phyloP scores from a whole-genome alignment of 2,329 filamentous ascomycete species.

The Xylaria sp. region DNA sequence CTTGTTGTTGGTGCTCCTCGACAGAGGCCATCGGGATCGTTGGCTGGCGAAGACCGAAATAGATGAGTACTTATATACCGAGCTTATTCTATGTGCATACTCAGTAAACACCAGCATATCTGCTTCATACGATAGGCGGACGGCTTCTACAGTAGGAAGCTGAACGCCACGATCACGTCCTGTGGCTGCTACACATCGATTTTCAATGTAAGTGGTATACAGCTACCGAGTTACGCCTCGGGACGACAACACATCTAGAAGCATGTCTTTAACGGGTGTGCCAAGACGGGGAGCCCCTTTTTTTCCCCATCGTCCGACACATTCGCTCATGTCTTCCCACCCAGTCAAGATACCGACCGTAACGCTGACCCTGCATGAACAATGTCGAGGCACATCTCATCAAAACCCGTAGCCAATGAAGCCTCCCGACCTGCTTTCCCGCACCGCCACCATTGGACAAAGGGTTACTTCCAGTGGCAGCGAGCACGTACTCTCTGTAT shows the following conservation, averaged over 20 bases:
- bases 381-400: slow-evolving; percentile 39
- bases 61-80: not conserved
- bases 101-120: not conserved
- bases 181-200: not conserved
- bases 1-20: slow-evolving; percentile 3
- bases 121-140: not conserved
- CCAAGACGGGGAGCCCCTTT: slow-evolving; percentile 34
- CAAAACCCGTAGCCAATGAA: slow-evolving; percentile 37
- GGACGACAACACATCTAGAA: slow-evolving; percentile 17
- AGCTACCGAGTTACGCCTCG: slow-evolving; percentile 1
- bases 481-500: not conserved
- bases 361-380: slow-evolving; percentile 35
- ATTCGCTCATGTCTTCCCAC: slow-evolving; percentile 10
- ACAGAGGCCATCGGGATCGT: not conserved
- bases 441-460: slow-evolving; percentile 25
- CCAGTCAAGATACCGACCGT: slow-evolving; percentile 26
- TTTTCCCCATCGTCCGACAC: slow-evolving; percentile 24
- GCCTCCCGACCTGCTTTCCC: slow-evolving; percentile 21
- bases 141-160: not conserved
- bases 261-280: slow-evolving; percentile 20
- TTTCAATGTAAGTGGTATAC: not conserved
- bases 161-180: not conserved
- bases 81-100: not conserved
- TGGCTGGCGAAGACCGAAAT: slow-evolving; percentile 7
- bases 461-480: slow-evolving; percentile 9